Base-by-base conservation (phyloP, 1,139 yeast genomes). In the Schizosaccharomyces versatilis region DNA sequence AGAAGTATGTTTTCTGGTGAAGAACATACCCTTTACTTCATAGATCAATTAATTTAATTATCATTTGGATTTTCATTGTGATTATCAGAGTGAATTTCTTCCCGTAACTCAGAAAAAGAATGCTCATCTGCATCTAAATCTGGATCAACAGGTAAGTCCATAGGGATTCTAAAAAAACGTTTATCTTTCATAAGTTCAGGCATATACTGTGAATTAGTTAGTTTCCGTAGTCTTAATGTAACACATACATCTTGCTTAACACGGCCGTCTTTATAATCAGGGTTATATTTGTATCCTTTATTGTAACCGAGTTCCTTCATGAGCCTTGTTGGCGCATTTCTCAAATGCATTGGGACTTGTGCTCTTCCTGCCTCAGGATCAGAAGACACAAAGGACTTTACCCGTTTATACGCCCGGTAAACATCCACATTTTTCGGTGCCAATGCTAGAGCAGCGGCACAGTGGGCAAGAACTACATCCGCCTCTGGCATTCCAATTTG, bases 401-500 rank as follows among this genome's bases (percentile, higher is more conserved):
- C 79, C 39, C 73, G 68, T 36, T 80, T 73, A 71, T 85, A 79
- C 0, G 90, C 94, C 56, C 86, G 71, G 63, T 88, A 88, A 0
- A 93, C 78, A 63, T 81, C 80, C 12, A 88, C 85, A 6, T 94
- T 82, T 66, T 93, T 93, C 0, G 80, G 79, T 0, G 97, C 94
- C 56, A 78, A 69, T 0, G 97, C 94, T 38, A 90, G 70, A 61
- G 86, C 83, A 39, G 83, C 86, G 1, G 94, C 88, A 66, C 96
- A 85, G 62, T 90, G 98, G 0, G 90, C 98, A 53, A 90, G 69
- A 2, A 86, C 79, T 41, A 84, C 73, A 64, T 90, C 96, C 1
- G 94, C 94, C 64, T 93, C 98, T 0, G 99, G 99, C 76, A 90
- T 74, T 0, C 99, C 99, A n/a, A 90, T 75, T 67, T 83, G 85